Conservation (phyloP, 2,329 filamentous ascomycete genomes). For the Zarea fungicola region DNA sequence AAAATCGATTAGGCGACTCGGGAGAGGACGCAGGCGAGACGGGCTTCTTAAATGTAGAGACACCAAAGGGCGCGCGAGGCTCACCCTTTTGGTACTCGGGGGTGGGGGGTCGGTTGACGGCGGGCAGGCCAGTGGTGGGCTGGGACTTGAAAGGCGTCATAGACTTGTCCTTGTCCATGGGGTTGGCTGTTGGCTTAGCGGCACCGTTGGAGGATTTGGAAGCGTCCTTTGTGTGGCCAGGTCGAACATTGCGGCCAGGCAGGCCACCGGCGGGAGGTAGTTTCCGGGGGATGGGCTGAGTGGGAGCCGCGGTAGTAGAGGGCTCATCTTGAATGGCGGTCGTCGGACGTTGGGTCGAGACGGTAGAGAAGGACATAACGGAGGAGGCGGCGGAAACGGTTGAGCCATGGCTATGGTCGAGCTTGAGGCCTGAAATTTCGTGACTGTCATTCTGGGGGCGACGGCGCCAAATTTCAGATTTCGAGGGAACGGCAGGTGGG, state of each 20-base stretch:
- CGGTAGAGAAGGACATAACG: slow-evolving; percentile 5
- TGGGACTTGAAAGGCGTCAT: not conserved
- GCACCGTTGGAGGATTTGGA: not conserved
- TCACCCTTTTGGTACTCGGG: slow-evolving; percentile 45
- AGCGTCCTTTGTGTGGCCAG: slow-evolving; percentile 8
- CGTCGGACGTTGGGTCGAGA: slow-evolving; percentile 14
- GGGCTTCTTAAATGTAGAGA: slow-evolving; percentile 36
- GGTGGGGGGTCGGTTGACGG: slow-evolving; percentile 38
- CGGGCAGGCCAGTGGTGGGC: slow-evolving; percentile 4
- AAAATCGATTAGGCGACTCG: slow-evolving; percentile 26
- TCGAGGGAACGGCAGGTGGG: slow-evolving; percentile 23
- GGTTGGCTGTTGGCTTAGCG: slow-evolving; percentile 8
- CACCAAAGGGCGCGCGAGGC: slow-evolving; percentile 30
- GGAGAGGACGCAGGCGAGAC: slow-evolving; percentile 42
- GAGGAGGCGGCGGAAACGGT: slow-evolving; percentile 33
- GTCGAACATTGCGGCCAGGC: slow-evolving; percentile 25
- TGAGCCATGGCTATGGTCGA: slow-evolving; percentile 45
- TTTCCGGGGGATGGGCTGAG: slow-evolving; percentile 8
- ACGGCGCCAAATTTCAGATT: slow-evolving; percentile 42
- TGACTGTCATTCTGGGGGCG: slow-evolving; percentile 44
- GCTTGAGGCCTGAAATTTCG: slow-evolving; percentile 43
- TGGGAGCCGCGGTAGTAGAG: slow-evolving; percentile 18
- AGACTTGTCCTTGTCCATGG: not conserved
- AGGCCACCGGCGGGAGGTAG: slow-evolving; percentile 19
- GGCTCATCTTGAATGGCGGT: slow-evolving; percentile 17